These are phyloP conservation scores for Pestalotiopsis sp. DNA, from an alignment of 2,329 filamentous ascomycete genomes.

Conservation along the genomic window DNA sequence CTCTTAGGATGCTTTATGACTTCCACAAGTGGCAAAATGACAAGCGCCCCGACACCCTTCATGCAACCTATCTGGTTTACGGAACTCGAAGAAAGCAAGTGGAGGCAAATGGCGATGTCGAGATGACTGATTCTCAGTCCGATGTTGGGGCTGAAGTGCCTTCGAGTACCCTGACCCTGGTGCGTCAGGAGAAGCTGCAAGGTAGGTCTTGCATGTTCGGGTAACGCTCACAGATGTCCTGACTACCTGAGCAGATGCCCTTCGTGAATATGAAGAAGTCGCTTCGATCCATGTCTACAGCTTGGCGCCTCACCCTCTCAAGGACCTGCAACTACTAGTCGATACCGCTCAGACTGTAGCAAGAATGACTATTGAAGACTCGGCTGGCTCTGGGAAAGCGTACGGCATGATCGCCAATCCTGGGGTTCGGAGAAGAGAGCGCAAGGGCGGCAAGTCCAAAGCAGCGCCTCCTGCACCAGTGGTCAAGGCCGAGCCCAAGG, in stretches of 20 bases:
- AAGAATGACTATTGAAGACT: slow-evolving; percentile 57
- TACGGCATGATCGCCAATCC: slow-evolving; percentile 79
- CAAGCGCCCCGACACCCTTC: slow-evolving; percentile 72
- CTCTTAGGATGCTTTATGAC: slow-evolving; percentile 77
- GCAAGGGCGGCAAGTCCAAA: slow-evolving; percentile 34
- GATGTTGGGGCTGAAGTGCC: slow-evolving; percentile 52
- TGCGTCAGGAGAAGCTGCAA: slow-evolving; percentile 72
- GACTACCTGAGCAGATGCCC: slow-evolving; percentile 53
- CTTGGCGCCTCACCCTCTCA: slow-evolving; percentile 69
- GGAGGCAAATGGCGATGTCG: slow-evolving; percentile 64
- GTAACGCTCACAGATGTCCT: neutral
- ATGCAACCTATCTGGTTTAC: slow-evolving; percentile 89
- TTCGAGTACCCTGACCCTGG: slow-evolving; percentile 65
- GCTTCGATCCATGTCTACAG: slow-evolving; percentile 87
- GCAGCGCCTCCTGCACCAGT: slow-evolving; percentile 28
- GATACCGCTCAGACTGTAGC: slow-evolving; percentile 69
- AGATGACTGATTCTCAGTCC: slow-evolving; percentile 69
- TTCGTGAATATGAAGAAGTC: slow-evolving; percentile 72
- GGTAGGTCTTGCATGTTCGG: slow-evolving; percentile 44
- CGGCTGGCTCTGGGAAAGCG: slow-evolving; percentile 57
- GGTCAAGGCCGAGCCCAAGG: slow-evolving; percentile 23
- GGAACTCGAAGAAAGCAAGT: slow-evolving; percentile 60
- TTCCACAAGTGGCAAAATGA: slow-evolving; percentile 80
- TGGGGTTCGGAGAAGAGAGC: slow-evolving; percentile 58
- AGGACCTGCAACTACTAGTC: slow-evolving; percentile 71